Evolutionary conservation across 2,329 filamentous ascomycete species (phyloP).

Genomic region (Diaporthe velutina): DNA sequence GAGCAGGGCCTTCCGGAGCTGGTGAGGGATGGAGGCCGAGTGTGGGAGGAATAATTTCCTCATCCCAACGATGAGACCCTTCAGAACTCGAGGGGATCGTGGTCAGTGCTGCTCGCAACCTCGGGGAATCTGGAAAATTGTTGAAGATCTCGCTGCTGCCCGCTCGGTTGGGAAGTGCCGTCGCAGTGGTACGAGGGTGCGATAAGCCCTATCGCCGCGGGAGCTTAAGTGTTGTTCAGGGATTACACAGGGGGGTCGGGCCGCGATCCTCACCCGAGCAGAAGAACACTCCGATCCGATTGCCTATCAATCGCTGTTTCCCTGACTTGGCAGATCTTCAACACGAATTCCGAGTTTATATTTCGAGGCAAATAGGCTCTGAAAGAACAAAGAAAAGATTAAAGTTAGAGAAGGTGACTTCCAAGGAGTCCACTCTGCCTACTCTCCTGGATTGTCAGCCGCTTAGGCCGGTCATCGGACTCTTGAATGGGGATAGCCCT

Average conservation of each 20-base stretch:
- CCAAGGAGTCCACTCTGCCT: not conserved
- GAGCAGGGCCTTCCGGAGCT: conserved; percentile 41
- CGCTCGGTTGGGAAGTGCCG: conserved; percentile 8
- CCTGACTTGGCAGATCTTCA: not conserved
- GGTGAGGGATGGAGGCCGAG: conserved; percentile 48
- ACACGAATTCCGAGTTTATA: not conserved
- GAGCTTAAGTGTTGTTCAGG: conserved; percentile 21
- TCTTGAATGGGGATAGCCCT: conserved; percentile 17
- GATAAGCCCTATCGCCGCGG: conserved; percentile 34
- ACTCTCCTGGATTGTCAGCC: not conserved
- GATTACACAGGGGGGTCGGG: conserved; percentile 6
- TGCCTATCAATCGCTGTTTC: no score
- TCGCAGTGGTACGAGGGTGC: conserved; percentile 22
- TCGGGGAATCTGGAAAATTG: not conserved
- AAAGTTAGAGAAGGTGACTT: not conserved
- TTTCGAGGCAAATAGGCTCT: not conserved
- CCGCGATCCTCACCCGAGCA: conserved; percentile 22
- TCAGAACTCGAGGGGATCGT: conserved; percentile 29
- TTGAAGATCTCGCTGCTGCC: conserved; percentile 26
- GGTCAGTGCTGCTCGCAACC: not conserved
- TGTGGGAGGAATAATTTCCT: conserved; percentile 55
- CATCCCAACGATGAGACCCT: conserved; percentile 56
- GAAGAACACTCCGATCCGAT: conserved; percentile 2
- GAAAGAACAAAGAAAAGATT: not conserved
- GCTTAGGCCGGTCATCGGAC: conserved; percentile 15